Evolutionary conservation across 768 basidiomycete species (phyloP).

Genomic region (Macrolepiota albuminosa): DNA sequence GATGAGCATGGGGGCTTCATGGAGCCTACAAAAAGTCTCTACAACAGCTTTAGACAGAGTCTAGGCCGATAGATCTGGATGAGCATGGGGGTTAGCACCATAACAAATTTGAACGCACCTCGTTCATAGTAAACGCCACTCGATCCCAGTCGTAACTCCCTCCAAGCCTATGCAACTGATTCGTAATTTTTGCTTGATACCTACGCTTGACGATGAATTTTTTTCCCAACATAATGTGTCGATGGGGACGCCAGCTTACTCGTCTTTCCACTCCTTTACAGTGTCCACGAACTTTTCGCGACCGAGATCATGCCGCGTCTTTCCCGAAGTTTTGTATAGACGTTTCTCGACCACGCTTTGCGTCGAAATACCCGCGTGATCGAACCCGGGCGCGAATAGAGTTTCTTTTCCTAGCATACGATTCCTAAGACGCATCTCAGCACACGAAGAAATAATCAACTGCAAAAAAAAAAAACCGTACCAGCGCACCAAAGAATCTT

Average conservation of each 20-base stretch:
- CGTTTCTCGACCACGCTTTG: constrained; percentile 97
- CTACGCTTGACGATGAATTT: constrained; percentile 30
- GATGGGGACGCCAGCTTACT: constrained; percentile 45
- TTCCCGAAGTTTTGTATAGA: constrained; percentile 74
- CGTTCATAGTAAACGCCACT: constrained; percentile 93
- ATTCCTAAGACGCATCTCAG: constrained; percentile 52
- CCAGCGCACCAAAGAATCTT: constrained; percentile 90
- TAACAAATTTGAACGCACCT: constrained; percentile 38
- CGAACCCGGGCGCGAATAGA: constrained; percentile 90
- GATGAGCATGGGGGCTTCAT: constrained; percentile 47
- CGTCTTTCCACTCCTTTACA: constrained; percentile 96
- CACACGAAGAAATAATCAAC: neutral
- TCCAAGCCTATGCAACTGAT: constrained; percentile 83
- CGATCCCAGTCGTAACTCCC: constrained; percentile 95
- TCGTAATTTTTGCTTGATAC: constrained; percentile 90
- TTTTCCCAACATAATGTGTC: neutral
- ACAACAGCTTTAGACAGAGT: constrained; percentile 78
- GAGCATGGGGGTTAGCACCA: neutral
- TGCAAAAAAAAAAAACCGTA: constrained; percentile 26
- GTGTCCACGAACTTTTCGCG: constrained; percentile 86
- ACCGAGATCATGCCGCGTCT: constrained; percentile 91
- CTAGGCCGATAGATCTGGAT: constrained; percentile 29
- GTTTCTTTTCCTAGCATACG: constrained; percentile 94
- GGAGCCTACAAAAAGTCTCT: constrained; percentile 86
- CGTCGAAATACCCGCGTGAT: constrained; percentile 97